Evolutionary conservation across 148 eudicot species (phyloP), one percentile per base, ranked within the genome.

Genomic region (Persicaria tinctoria): DNA sequence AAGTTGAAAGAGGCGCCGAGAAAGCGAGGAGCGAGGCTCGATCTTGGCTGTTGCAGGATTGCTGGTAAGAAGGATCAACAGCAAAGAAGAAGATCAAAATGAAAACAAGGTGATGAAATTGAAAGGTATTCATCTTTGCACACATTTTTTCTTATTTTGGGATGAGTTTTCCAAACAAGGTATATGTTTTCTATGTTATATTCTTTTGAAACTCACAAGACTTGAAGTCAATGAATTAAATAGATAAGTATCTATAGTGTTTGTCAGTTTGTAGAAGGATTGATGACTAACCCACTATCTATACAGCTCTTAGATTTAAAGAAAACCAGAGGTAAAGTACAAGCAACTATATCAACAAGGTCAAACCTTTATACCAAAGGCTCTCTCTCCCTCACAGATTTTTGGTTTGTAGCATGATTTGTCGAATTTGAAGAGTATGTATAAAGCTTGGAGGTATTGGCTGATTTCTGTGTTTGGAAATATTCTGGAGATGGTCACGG

Each of bases 11-110:
- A 10, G 55, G 70, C 18, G 5, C 70, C n/a, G 84, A 84, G 71
- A 93, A 86, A 20, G 81, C 73, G 3, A 86, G 71, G 6, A 93
- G 86, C 8, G 97, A 83, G 53, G 78, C 79, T 5, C 72, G 83
- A 79, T 93, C 97, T 1, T 66, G 71, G 38, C 46, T 83, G 73
- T 82, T 80, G 76, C 97, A 90, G 14, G 75, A 46, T 70, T 83
- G 88, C 56, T 85, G 85, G 57, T 68, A 53, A 73, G 82, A 78
- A 79, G 60, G 76, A 82, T 51, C 68, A 50, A 82, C 79, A 80
- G 68, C 72, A 46, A 16, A 50, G 44, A 5, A 77, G 41, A 16
- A 78, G 5, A 32, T 73, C 8, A 38, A 71, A 64, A 1, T 60
- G 66, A 64, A 38, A 3, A 12, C 7, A 64, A 64, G 0, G 41